A percentile compares a stretch with the other conserved stretches of the same genome.
Conservation (phyloP, 1,139 yeast genomes). For the Lodderomyces oxycetoniae region DNA sequence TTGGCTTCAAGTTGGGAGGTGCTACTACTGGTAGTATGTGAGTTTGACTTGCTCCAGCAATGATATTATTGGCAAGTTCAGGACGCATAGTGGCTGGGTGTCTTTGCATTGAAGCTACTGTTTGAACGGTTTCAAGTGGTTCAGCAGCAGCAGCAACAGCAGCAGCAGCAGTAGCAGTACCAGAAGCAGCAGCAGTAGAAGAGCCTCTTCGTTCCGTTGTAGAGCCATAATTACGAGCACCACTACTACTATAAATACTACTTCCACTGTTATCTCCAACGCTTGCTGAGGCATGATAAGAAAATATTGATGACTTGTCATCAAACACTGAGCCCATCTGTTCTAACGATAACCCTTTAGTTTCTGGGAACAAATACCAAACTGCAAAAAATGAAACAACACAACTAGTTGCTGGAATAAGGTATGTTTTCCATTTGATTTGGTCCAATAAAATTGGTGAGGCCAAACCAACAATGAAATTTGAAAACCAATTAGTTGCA, state of each 20-base stretch:
- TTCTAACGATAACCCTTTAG: slow-evolving; percentile 51
- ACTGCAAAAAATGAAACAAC: slow-evolving; percentile 59
- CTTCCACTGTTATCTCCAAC: slow-evolving; percentile 4
- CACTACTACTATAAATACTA: slow-evolving; percentile 13
- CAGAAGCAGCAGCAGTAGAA: slow-evolving; percentile 12
- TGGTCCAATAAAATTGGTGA: slow-evolving; percentile 78
- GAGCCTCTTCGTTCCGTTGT: slow-evolving; percentile 20
- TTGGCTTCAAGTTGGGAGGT: slow-evolving; percentile 11
- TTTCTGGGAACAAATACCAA: slow-evolving; percentile 48
- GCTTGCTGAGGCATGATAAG: slow-evolving; percentile 35
- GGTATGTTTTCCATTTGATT: slow-evolving; percentile 75
- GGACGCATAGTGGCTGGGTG: slow-evolving; percentile 32
- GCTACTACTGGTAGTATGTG: slow-evolving; percentile 15
- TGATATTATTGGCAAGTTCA: slow-evolving; percentile 14
- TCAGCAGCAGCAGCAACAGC: slow-evolving; percentile 16
- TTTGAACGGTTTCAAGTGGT: slow-evolving; percentile 18
- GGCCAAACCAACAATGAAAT: slow-evolving; percentile 86
- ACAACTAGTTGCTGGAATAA: slow-evolving; percentile 78
- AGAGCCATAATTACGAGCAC: slow-evolving; percentile 20
- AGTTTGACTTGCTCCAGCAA: slow-evolving; percentile 8
- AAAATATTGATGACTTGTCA: slow-evolving; percentile 41
- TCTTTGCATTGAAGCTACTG: slow-evolving; percentile 39
- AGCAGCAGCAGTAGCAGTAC: slow-evolving; percentile 17
- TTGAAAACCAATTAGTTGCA: slow-evolving; percentile 93
- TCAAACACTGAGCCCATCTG: slow-evolving; percentile 53